Percentiles rank a stretch among this genome's conserved stretches.
phyloP scores from a whole-genome alignment of 2,329 filamentous ascomycete genomes.

The Penicillium brevicompactum region DNA sequence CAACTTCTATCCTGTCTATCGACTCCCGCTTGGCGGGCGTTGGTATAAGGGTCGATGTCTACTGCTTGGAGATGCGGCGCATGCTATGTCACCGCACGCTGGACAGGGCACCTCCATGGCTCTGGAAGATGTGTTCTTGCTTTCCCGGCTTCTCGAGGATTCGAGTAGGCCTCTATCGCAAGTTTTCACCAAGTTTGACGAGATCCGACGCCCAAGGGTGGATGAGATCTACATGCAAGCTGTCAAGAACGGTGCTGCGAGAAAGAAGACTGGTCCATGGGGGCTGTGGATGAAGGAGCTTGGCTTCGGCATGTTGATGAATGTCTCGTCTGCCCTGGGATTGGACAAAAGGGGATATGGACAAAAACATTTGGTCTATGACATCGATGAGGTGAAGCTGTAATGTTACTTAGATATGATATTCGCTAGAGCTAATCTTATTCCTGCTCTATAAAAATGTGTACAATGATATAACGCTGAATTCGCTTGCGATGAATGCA shows the following conservation, averaged over 20 bases:
- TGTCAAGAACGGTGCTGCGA: conserved; percentile 22
- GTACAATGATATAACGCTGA: background rate
- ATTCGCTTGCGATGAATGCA: background rate
- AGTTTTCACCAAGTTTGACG: conserved; percentile 28
- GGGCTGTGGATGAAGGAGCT: conserved; percentile 32
- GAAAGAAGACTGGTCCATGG: conserved; percentile 28
- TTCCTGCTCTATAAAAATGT: background rate
- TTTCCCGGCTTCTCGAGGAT: conserved; percentile 30
- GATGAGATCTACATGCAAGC: conserved; percentile 28
- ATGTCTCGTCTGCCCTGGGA: conserved; percentile 20
- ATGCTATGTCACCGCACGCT: conserved; percentile 40
- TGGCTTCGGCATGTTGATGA: conserved; percentile 15
- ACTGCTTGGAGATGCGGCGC: conserved; percentile 36
- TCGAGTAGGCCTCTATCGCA: conserved; percentile 15
- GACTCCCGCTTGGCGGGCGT: conserved; percentile 34
- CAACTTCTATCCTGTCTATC: conserved; percentile 41
- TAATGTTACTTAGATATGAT: background rate
- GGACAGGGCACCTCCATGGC: conserved; percentile 58
- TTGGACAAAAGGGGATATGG: conserved; percentile 21
- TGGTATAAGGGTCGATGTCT: conserved; percentile 43
- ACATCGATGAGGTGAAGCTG: conserved; percentile 28
- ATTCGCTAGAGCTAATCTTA: background rate
- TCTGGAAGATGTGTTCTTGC: conserved; percentile 50
- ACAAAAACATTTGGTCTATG: conserved; percentile 33
- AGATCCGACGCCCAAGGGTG: conserved; percentile 34